Evolutionary conservation across 2,329 filamentous ascomycete genomes (phyloP).

Genomic region (Penicillium sclerotigenum): DNA sequence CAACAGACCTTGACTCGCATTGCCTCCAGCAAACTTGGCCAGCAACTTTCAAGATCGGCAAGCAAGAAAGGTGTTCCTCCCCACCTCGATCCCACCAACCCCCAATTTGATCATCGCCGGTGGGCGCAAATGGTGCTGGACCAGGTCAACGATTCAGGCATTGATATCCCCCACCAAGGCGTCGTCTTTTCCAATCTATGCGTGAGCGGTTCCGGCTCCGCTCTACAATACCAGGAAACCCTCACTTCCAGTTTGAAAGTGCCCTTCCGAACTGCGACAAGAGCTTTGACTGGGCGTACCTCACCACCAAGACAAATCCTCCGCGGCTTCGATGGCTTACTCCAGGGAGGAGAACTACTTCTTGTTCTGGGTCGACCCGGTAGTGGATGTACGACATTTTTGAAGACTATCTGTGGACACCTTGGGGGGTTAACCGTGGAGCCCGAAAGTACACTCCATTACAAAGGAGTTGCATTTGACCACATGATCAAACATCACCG

Average conservation of each 20-base stretch:
- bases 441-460: slow-evolving; percentile 1
- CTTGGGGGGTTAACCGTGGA: slow-evolving; percentile 5
- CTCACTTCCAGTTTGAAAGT: slow-evolving; percentile 20
- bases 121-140: slow-evolving; percentile 25
- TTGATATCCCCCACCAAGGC: slow-evolving; percentile 23
- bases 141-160: slow-evolving; percentile 21
- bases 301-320: slow-evolving; percentile 26
- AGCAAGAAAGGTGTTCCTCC: slow-evolving; percentile 16
- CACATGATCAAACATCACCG: slow-evolving; percentile 10
- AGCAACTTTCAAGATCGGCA: slow-evolving; percentile 16
- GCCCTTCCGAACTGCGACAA: slow-evolving; percentile 33
- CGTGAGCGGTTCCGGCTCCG: slow-evolving; percentile 25
- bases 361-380: slow-evolving; percentile 51
- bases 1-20: slow-evolving; percentile 19
- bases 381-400: slow-evolving; percentile 51
- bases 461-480: slow-evolving; percentile 6
- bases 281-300: slow-evolving; percentile 28
- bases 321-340: slow-evolving; percentile 17
- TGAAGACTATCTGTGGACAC: slow-evolving; percentile 53
- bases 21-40: slow-evolving; percentile 25
- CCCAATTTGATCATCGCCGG: slow-evolving; percentile 25
- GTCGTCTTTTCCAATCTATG: slow-evolving; percentile 27
- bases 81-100: slow-evolving; percentile 22
- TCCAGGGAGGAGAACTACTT: slow-evolving; percentile 48
- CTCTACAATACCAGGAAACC: slow-evolving; percentile 26